phyloP scores from a whole-genome alignment of 306 rosid species.

The Rosa rugosa region DNA sequence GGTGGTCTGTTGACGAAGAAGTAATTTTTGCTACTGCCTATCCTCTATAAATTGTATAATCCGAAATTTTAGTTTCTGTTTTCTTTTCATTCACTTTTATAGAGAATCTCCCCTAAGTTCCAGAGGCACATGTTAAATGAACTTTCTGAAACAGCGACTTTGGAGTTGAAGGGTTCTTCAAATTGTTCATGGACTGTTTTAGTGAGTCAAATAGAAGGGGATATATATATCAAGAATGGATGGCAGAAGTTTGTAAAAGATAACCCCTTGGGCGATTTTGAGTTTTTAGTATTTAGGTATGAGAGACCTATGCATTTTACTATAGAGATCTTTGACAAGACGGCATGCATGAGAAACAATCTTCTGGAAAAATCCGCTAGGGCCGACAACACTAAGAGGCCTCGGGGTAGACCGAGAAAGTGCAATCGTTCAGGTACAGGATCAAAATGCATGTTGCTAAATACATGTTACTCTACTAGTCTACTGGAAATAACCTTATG shows the following conservation, averaged over 20 bases:
- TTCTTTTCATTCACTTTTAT: not conserved
- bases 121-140: not conserved
- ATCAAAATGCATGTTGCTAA: not conserved
- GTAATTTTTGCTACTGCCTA: not conserved
- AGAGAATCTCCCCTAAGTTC: slow-evolving; percentile 21
- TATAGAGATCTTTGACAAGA: not conserved
- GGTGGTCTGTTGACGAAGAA: too few relatives aligned
- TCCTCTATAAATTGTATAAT: not conserved
- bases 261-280: slow-evolving; percentile 12
- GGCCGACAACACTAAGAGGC: not conserved
- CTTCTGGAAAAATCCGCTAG: not conserved
- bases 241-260: slow-evolving; percentile 19
- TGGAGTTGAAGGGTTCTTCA: not conserved
- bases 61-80: not conserved
- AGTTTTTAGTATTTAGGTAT: slow-evolving; percentile 7
- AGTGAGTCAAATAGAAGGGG: not conserved
- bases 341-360: not conserved
- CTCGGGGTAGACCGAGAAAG: not conserved
- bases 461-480: not conserved
- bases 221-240: slow-evolving; percentile 14
- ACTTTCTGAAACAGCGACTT: not conserved
- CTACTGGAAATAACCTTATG: not conserved
- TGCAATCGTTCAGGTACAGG: not conserved
- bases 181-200: slow-evolving; percentile 7
- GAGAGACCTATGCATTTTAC: slow-evolving; percentile 11